Base-by-base conservation (phyloP, 83 land plant species). In the Diphasiastrum complanatum region DNA sequence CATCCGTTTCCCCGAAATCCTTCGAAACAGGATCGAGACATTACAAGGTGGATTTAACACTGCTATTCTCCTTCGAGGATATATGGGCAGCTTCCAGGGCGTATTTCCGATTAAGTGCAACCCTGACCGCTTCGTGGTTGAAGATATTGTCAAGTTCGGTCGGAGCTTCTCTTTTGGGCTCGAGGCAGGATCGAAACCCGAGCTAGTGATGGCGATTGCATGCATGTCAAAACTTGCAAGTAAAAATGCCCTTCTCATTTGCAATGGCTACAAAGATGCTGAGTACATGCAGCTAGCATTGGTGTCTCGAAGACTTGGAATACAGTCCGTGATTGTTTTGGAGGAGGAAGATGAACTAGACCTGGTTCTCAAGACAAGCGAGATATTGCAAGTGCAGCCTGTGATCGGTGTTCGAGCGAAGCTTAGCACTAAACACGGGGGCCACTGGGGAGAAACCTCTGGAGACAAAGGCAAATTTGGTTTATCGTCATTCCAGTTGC, bases 401-500 rank as follows among this genome's bases (percentile, higher is more conserved):
- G 85, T 85, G 10, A 81, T 91, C 25, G 97, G 95, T 0, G 49
- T 88, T 0, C 64, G 96, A 0, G 86, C 96, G 2, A 88, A 85
- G 87, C 91, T 91, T 37, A 61, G 83, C 47, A 91, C 96, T 34
- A 87, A 85, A 53, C 97, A 91, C 36, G 79, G 69, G 2, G 97
- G 97, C 36, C 97, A 91, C 63, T 91, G 85, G 51, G 96, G 91
- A 19, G 81, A 80, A 6, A 91, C 97, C 2, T 91, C 95, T 0
- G 97, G 97, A 5, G 97, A 91, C 70, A 82, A 85, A 57, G 91
- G 97, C 1, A 91, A 88, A 72, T 91, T 91, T 40, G 97, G 97
- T 30, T 68, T 91, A 10, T 80, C 85, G 1, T 67, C 81, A 0
- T n/a, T 68, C 2, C 82, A 88, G 65, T 85, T 91, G 45, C 51